Evolutionary conservation across 2,329 filamentous ascomycete species (phyloP).

Genomic region (Alternaria sp.): DNA sequence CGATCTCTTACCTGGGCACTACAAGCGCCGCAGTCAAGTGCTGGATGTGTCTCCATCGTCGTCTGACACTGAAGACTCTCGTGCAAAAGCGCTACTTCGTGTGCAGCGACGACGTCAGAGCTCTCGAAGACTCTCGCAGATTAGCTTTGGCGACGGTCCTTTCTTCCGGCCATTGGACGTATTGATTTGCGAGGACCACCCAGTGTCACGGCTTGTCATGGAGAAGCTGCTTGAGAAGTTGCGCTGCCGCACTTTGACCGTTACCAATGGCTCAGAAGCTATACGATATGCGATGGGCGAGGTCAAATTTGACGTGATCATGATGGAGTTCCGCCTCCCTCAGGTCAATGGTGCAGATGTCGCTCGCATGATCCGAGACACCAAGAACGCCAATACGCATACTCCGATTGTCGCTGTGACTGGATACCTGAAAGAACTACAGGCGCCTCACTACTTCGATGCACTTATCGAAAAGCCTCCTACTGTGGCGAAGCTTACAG

Average conservation of each 20-base stretch:
- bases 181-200: conserved; percentile 96
- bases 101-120: conserved; percentile 95
- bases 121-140: conserved; percentile 90
- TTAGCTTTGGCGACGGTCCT: conserved; percentile 82
- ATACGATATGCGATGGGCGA: conserved; percentile 94
- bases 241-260: conserved; percentile 90
- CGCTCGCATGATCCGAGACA: conserved; percentile 96
- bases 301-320: conserved; percentile 98
- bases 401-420: conserved; percentile 97
- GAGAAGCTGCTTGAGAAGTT: conserved; percentile 95
- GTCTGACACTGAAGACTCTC: conserved; percentile 94
- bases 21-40: conserved; percentile 91
- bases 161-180: conserved; percentile 91
- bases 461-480: conserved; percentile 96
- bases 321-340: conserved; percentile 95
- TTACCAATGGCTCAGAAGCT: conserved; percentile 87
- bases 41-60: conserved; percentile 97
- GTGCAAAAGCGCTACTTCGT: conserved; percentile 86
- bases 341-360: conserved; percentile 96
- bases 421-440: conserved; percentile 95
- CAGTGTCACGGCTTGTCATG: conserved; percentile 98
- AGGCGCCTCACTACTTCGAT: conserved; percentile 94
- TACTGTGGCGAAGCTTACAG: conserved; percentile 86
- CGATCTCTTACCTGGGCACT: conserved; percentile 70
- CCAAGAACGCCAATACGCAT: conserved; percentile 90